Evolutionary conservation across 1,284 basidiomycete genomes (phyloP).

Genomic region (Fomes fomentarius): DNA sequence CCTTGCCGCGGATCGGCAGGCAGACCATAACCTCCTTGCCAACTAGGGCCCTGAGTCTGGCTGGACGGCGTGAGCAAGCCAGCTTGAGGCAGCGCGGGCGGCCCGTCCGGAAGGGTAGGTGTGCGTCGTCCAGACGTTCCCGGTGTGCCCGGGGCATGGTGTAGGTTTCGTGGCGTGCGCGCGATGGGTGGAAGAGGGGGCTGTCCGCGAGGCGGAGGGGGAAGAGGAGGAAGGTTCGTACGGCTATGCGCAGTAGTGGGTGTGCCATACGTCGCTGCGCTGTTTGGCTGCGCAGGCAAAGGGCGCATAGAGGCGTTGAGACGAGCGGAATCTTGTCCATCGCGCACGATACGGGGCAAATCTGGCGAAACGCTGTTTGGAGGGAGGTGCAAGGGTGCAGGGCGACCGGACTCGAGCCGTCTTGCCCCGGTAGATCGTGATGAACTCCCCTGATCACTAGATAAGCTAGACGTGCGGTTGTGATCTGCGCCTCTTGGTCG

Average conservation of each 20-base stretch:
- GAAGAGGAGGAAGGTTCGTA: constrained; percentile 61
- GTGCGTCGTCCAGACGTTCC: constrained; percentile 51
- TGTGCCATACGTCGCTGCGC: constrained; percentile 32
- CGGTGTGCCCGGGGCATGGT: constrained; percentile 23
- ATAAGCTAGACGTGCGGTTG: constrained; percentile 28
- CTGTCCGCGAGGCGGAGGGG: constrained; percentile 65
- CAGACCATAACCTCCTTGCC: constrained; percentile 54
- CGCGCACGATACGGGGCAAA: constrained; percentile 68
- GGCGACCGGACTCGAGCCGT: constrained; percentile 56
- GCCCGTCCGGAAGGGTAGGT: constrained; percentile 54
- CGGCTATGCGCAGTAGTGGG: constrained; percentile 41
- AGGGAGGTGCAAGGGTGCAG: constrained; percentile 68
- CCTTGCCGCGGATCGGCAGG: constrained; percentile 63
- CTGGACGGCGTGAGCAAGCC: constrained; percentile 50
- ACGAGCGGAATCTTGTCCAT: constrained; percentile 59
- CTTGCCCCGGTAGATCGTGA: constrained; percentile 31
- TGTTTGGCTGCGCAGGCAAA: constrained; percentile 42
- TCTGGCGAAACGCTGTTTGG: constrained; percentile 49
- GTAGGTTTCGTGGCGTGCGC: constrained; percentile 29
- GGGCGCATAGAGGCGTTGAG: constrained; percentile 43
- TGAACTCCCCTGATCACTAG: constrained; percentile 23
- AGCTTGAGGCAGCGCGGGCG: constrained; percentile 58
- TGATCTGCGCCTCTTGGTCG: constrained; percentile 28
- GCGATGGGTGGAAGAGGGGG: constrained; percentile 55
- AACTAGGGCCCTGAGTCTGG: constrained; percentile 37